These are phyloP conservation scores for Phytopythium vexans DNA, from an alignment of 352 stramenopile genomes.

Conservation along the genomic window DNA sequence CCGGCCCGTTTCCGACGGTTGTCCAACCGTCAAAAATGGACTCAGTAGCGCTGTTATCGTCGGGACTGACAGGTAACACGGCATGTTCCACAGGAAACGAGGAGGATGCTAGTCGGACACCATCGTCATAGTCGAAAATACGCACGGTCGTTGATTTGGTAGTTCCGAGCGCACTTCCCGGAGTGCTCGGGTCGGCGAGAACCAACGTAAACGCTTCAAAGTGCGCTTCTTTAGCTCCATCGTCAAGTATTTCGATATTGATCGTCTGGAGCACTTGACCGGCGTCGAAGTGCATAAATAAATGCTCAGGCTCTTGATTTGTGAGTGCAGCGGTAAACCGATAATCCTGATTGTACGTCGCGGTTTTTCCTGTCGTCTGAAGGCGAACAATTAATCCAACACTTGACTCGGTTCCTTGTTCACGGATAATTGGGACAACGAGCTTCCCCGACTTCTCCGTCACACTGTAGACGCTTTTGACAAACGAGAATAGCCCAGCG, in stretches of 20 bases:
- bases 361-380: conserved; percentile 22
- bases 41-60: not conserved
- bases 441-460: conserved; percentile 47
- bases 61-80: too few relatives aligned
- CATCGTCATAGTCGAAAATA: conserved; percentile 67
- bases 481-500: conserved; percentile 65
- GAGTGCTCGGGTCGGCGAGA: conserved; percentile 22
- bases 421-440: conserved; percentile 41
- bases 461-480: conserved; percentile 43
- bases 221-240: conserved; percentile 35
- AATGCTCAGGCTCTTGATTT: conserved; percentile 4
- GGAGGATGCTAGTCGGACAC: conserved; percentile 14
- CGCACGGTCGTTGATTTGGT: conserved; percentile 30
- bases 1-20: conserved; percentile 51
- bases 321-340: conserved; percentile 17
- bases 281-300: conserved; percentile 61
- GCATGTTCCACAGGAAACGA: conserved; percentile 19
- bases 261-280: conserved; percentile 40
- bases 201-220: conserved; percentile 51
- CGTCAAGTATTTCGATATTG: conserved; percentile 45
- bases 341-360: conserved; percentile 40
- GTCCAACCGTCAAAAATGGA: conserved; percentile 30
- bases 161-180: conserved; percentile 26
- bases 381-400: conserved; percentile 46
- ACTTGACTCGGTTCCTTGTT: conserved; percentile 39